Conservation (phyloP, 345 rosid genomes). For the Ceriops decandra region DNA sequence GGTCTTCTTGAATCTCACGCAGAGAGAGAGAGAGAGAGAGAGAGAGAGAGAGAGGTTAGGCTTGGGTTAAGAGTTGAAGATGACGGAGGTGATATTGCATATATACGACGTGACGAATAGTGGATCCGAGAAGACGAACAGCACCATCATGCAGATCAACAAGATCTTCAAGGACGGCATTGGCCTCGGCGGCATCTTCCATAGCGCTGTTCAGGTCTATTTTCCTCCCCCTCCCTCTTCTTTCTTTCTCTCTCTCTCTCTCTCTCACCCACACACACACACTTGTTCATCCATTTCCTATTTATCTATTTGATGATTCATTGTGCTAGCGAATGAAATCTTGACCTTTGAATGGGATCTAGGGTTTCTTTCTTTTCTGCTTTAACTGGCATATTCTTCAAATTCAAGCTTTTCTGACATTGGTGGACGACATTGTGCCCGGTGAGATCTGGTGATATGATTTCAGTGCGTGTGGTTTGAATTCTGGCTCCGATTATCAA, state of each 20-base stretch:
- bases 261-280: too few relatives aligned
- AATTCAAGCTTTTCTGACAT: neutral
- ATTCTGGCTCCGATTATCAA: too few relatives aligned
- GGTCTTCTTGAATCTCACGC: neutral
- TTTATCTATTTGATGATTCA: too few relatives aligned
- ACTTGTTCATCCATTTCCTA: too few relatives aligned
- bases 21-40: neutral
- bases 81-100: conserved; percentile 80
- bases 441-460: conserved; percentile 5
- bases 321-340: too few relatives aligned
- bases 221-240: conserved; percentile 4
- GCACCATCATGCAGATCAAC: conserved; percentile 82
- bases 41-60: conserved; percentile 6
- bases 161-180: conserved; percentile 92
- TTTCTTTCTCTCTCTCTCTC: neutral
- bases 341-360: conserved; percentile 21
- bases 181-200: conserved; percentile 97
- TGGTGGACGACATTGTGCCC: too few relatives aligned
- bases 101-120: conserved; percentile 92
- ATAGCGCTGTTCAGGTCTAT: conserved; percentile 92
- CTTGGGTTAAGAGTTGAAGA: conserved; percentile 25
- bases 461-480: neutral
- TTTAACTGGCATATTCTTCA: neutral
- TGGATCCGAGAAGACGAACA: conserved; percentile 95
- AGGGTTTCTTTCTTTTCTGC: conserved; percentile 3